Base-by-base conservation (phyloP, 768 basidiomycete species). In the Kwoniella europaea region DNA sequence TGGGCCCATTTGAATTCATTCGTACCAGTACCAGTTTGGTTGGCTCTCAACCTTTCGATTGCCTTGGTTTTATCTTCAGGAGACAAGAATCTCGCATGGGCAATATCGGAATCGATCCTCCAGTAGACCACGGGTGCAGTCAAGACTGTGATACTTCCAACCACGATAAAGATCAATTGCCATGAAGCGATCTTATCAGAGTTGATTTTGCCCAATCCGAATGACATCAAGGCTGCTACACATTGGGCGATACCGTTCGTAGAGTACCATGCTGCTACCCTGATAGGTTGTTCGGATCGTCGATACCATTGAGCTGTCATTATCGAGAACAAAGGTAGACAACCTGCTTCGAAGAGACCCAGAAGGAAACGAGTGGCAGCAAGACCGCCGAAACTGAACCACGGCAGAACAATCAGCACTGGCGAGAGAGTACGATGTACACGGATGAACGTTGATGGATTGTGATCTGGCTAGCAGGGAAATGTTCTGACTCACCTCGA, bases 251-350 rank as follows among this genome's bases (percentile, higher is more conserved):
- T 64, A 67, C 81, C 81, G 66, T 79, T 79, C 50, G 76, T 80
- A 20, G 74, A 74, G 71, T 82, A 82, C 80, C 79, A 77, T 2
- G 67, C 67, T 54, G 78, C 78, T 15, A 79, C 76, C 10, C 78
- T 67, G 50, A 79, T 52, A 16, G 78, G 78, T 63, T 79, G 78
- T 67, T 79, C 78, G 42, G 77, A 76, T n/a, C 77, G 71, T 43
- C 75, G 61, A 68, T 79, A 82, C 79, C 77, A 82, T n/a, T 73
- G 80, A 10, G 75, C 65, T 35, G 87, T 84, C 57, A 85, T 77
- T 15, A 68, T 54, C 15, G 67, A 67, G 46, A 67, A 67, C 12
- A 67, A 44, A 50, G 66, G 66, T 24, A 67, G 62, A 64, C 80
- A 80, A 18, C 78, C 75, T 15, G 71, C 71, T 67, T 83, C 82